Percentiles rank a stretch among this genome's conserved stretches.
These are phyloP conservation scores for Tubosaeta sp. DNA, from an alignment of 768 basidiomycete genomes.

Conservation along the genomic window DNA sequence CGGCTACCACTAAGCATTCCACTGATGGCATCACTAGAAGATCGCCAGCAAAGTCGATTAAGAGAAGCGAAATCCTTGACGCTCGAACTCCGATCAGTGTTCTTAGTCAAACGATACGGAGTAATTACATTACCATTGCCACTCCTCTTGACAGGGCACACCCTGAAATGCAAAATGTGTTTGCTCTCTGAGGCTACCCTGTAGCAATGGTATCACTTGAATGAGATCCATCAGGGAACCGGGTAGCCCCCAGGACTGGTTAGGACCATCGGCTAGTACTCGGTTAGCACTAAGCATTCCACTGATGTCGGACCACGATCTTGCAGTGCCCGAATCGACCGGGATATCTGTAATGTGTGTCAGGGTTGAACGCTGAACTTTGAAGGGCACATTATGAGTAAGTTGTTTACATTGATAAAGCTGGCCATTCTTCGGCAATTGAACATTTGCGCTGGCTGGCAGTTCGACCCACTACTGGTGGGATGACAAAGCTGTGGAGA, in stretches of 20 bases:
- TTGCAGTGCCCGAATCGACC: background rate
- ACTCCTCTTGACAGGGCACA: background rate
- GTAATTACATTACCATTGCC: background rate
- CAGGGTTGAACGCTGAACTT: too few relatives aligned
- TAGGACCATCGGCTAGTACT: too few relatives aligned
- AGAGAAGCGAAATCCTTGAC: background rate
- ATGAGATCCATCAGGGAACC: too few relatives aligned
- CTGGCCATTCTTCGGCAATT: too few relatives aligned
- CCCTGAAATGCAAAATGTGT: background rate
- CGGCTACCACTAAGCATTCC: too few relatives aligned
- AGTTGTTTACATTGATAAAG: background rate
- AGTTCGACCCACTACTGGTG: too few relatives aligned
- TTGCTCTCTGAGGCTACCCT: background rate
- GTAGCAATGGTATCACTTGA: background rate
- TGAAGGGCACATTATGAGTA: background rate
- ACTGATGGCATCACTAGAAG: too few relatives aligned
- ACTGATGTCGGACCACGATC: too few relatives aligned
- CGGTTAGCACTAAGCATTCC: too few relatives aligned
- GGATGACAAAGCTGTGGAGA: background rate
- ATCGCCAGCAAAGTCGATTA: background rate
- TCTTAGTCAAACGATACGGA: too few relatives aligned
- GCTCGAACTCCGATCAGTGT: background rate
- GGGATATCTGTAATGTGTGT: background rate
- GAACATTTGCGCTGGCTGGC: too few relatives aligned
- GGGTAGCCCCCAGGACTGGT: too few relatives aligned